These are phyloP conservation scores for Lachancea meyersii DNA, from an alignment of 805 yeast species.

Conservation along the genomic window DNA sequence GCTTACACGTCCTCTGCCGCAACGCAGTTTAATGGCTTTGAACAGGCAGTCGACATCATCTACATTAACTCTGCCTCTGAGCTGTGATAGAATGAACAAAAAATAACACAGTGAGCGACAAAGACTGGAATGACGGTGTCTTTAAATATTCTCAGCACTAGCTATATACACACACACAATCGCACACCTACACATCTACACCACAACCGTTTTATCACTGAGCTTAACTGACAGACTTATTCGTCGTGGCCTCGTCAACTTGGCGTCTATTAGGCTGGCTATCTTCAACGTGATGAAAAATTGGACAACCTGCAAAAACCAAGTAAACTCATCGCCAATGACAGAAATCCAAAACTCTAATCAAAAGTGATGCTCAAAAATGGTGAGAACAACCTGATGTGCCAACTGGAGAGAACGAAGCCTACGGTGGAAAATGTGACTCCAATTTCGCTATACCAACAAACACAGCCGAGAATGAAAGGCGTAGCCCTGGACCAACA, in stretches of 20 bases:
- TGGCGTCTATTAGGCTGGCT: no score
- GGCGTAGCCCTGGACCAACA: slow-evolving; percentile 13
- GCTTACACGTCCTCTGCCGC: slow-evolving; percentile 92
- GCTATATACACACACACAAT: no score
- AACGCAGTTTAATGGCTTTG: slow-evolving; percentile 89
- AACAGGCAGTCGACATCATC: slow-evolving; percentile 49
- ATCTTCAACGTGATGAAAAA: no score
- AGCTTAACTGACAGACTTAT: no score
- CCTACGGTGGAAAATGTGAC: slow-evolving; percentile 37
- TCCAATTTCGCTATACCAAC: slow-evolving; percentile 25
- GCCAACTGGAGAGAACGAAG: slow-evolving; percentile 23
- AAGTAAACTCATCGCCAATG: not conserved
- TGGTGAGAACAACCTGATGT: slow-evolving; percentile 5
- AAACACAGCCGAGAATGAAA: slow-evolving; percentile 27
- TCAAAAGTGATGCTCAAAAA: slow-evolving; percentile 4
- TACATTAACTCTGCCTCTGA: slow-evolving; percentile 48
- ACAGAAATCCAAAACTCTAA: not conserved
- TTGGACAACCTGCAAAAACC: no score
- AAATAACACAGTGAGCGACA: no score
- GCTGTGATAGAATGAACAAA: slow-evolving; percentile 9
- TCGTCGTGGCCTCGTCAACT: no score
- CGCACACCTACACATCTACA: no score
- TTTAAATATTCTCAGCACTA: no score
- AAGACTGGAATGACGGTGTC: no score
- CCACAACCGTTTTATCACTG: no score